A percentile compares a stretch with the other conserved stretches of the same genome.
Evolutionary conservation across 352 stramenopile species (phyloP).

Genomic region (Phytopythium montanum): DNA sequence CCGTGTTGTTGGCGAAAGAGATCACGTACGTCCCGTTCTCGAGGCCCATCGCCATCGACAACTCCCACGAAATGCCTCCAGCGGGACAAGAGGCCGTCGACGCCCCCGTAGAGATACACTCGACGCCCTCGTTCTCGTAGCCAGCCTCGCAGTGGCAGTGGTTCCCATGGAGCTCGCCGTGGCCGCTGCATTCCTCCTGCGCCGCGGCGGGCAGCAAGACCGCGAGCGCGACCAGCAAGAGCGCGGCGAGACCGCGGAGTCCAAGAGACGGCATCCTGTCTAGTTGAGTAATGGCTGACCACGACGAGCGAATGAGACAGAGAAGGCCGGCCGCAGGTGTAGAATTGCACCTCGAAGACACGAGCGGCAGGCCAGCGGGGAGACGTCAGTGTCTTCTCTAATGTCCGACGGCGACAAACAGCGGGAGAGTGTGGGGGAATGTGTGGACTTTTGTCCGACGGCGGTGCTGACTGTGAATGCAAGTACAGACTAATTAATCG

Average conservation of each 20-base stretch:
- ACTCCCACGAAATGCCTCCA: constrained; percentile 34
- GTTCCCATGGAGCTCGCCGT: constrained; percentile 36
- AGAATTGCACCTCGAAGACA: background rate
- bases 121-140: constrained; percentile 34
- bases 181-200: constrained; percentile 36
- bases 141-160: constrained; percentile 41
- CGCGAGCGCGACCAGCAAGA: constrained; percentile 14
- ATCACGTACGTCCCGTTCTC: constrained; percentile 40
- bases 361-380: background rate
- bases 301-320: background rate
- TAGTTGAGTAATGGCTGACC: background rate
- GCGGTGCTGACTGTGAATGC: too few relatives aligned
- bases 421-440: background rate
- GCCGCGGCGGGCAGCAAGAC: constrained; percentile 10
- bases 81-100: constrained; percentile 21
- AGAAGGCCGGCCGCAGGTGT: background rate
- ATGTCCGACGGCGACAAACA: constrained; percentile 1
- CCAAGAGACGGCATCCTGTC: background rate
- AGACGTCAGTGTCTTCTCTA: too few relatives aligned
- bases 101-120: constrained; percentile 24
- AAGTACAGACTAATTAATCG: too few relatives aligned
- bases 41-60: constrained; percentile 39
- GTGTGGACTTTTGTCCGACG: background rate
- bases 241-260: background rate
- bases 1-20: constrained; percentile 35